phyloP scores from a whole-genome alignment of 2,329 filamentous ascomycete genomes.

The Aspergillus piperis region DNA sequence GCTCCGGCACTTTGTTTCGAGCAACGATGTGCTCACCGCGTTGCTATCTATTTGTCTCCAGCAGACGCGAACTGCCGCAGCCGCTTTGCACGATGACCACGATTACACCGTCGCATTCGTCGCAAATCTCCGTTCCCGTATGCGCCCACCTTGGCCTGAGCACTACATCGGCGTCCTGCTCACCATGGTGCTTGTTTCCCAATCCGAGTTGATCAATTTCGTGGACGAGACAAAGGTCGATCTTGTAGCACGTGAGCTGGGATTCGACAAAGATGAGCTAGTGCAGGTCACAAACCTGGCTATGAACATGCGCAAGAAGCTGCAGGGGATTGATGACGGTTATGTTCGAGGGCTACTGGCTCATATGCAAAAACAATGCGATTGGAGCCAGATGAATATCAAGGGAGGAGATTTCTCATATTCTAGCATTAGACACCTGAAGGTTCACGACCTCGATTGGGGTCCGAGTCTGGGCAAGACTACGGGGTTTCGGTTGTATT shows the following conservation, averaged over 20 bases:
- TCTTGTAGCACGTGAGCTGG: not conserved
- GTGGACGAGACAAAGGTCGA: not conserved
- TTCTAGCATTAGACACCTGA: constrained; percentile 7
- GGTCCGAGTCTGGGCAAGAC: not conserved
- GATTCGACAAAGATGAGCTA: not conserved
- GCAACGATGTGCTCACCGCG: constrained; percentile 1
- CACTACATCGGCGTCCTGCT: not conserved
- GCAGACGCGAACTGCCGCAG: not conserved
- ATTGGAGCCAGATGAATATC: not conserved
- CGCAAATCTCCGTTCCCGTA: not conserved
- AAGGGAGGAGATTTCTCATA: not conserved
- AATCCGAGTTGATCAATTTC: not conserved
- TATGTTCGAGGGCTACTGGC: not conserved
- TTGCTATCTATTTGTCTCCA: not conserved
- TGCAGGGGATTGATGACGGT: not conserved
- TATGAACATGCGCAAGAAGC: not conserved
- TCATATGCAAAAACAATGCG: not conserved
- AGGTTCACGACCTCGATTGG: not conserved
- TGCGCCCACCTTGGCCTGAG: not conserved
- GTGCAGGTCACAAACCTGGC: not conserved
- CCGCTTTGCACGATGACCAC: not conserved
- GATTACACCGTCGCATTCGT: not conserved
- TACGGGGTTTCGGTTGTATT: not conserved
- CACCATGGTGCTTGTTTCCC: not conserved
- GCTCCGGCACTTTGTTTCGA: not conserved